phyloP scores from a whole-genome alignment of 495 filamentous ascomycete species.

The Chaetomium tenue region DNA sequence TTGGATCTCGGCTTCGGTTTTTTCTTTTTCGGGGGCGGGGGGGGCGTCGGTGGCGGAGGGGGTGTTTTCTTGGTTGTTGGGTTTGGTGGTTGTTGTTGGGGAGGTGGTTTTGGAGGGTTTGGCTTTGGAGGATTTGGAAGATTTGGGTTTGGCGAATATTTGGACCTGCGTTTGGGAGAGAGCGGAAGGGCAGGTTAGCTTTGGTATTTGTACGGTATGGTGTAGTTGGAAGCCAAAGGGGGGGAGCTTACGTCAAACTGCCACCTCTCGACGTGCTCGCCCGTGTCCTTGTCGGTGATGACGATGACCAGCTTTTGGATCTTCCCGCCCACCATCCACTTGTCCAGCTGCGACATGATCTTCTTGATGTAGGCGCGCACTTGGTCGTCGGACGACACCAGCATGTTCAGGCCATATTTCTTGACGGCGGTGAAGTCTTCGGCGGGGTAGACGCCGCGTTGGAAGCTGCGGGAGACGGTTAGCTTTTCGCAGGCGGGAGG shows the following conservation, averaged over 20 bases:
- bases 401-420: conserved; percentile 99
- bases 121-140: conserved; percentile 54
- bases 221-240: background rate
- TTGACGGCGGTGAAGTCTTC: conserved; percentile 98
- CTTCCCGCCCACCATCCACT: conserved; percentile 94
- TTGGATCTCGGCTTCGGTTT: conserved; percentile 89
- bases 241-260: conserved; percentile 81
- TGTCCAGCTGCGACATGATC: conserved; percentile 93
- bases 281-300: conserved; percentile 92
- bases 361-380: conserved; percentile 99
- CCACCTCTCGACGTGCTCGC: conserved; percentile 94
- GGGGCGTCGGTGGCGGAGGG: conserved; percentile 29
- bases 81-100: conserved; percentile 41
- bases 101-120: conserved; percentile 49
- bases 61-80: conserved; percentile 48
- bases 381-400: conserved; percentile 93
- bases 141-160: conserved; percentile 58
- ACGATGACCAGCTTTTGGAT: conserved; percentile 96
- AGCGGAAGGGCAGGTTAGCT: background rate
- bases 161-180: conserved; percentile 48
- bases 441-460: conserved; percentile 94
- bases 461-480: conserved; percentile 59
- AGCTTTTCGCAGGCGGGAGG: background rate
- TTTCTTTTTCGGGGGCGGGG: conserved; percentile 51
- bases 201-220: background rate